Evolutionary conservation across 2,329 filamentous ascomycete genomes (phyloP).

Genomic region (Gliomastix tumulicola): DNA sequence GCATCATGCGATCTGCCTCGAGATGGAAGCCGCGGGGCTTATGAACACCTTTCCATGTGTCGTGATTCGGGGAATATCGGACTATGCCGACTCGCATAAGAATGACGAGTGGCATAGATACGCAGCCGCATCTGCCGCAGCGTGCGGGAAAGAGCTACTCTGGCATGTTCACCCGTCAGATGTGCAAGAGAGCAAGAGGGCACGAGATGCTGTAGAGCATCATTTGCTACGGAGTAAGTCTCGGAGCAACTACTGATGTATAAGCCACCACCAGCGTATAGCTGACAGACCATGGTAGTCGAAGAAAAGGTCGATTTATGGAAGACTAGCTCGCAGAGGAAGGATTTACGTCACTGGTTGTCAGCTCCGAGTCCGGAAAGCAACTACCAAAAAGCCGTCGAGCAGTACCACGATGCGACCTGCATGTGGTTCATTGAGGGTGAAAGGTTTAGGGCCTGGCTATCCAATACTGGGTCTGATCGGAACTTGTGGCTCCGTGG

Average conservation of each 20-base stretch:
- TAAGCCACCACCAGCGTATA: too few relatives aligned
- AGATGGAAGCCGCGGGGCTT: slow-evolving; percentile 3
- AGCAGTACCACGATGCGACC: background rate
- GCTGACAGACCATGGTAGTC: too few relatives aligned
- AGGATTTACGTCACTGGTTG: background rate
- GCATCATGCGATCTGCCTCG: slow-evolving; percentile 3
- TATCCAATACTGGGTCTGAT: background rate
- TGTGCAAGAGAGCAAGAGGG: background rate
- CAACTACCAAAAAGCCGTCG: background rate
- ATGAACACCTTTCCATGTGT: slow-evolving; percentile 22
- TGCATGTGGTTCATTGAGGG: background rate
- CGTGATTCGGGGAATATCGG: slow-evolving; percentile 21
- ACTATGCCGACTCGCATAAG: slow-evolving; percentile 22
- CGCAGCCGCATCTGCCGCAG: slow-evolving; percentile 14
- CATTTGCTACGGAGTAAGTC: too few relatives aligned
- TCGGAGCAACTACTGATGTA: too few relatives aligned
- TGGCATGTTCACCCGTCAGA: background rate
- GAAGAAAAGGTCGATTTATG: background rate
- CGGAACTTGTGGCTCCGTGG: background rate
- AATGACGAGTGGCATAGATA: slow-evolving; percentile 16
- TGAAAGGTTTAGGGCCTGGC: background rate
- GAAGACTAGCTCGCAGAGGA: background rate
- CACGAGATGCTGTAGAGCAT: too few relatives aligned
- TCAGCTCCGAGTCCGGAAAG: background rate
- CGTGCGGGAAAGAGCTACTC: slow-evolving; percentile 11